These are phyloP conservation scores for Singerocomus inundabilis DNA, from an alignment of 1,284 basidiomycete species.

Conservation along the genomic window DNA sequence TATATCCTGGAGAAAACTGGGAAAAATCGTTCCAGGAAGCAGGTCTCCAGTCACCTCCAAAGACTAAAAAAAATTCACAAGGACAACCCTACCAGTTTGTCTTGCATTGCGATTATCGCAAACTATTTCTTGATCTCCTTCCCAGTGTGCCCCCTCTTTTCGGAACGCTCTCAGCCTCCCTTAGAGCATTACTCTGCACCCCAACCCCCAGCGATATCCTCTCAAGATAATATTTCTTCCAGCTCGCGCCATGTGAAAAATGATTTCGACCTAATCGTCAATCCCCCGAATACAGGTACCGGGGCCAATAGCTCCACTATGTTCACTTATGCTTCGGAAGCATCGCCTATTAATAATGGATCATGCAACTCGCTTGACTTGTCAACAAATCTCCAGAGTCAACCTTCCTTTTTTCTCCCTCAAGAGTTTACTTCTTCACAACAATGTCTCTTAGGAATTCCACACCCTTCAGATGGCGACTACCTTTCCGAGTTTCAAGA, in stretches of 20 bases:
- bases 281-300: constrained; percentile 6
- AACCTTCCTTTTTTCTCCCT: constrained; percentile 6
- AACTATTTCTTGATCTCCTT: not conserved
- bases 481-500: constrained; percentile 19
- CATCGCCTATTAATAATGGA: not conserved
- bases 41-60: constrained; percentile 35
- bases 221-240: constrained; percentile 18
- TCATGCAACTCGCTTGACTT: constrained; percentile 3
- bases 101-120: not conserved
- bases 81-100: constrained; percentile 31
- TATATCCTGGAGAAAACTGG: constrained; percentile 37
- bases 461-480: constrained; percentile 5
- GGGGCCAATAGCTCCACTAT: constrained; percentile 1
- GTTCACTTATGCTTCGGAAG: constrained; percentile 8
- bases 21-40: constrained; percentile 34
- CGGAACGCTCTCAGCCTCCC: constrained; percentile 20
- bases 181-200: constrained; percentile 9
- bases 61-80: constrained; percentile 34
- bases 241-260: constrained; percentile 14
- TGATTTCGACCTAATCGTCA: constrained; percentile 12
- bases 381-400: constrained; percentile 7
- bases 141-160: constrained; percentile 29
- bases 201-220: constrained; percentile 2
- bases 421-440: constrained; percentile 15
- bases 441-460: not conserved